These are phyloP conservation scores for Xylaria curta DNA, from an alignment of 495 filamentous ascomycete species.

Conservation along the genomic window DNA sequence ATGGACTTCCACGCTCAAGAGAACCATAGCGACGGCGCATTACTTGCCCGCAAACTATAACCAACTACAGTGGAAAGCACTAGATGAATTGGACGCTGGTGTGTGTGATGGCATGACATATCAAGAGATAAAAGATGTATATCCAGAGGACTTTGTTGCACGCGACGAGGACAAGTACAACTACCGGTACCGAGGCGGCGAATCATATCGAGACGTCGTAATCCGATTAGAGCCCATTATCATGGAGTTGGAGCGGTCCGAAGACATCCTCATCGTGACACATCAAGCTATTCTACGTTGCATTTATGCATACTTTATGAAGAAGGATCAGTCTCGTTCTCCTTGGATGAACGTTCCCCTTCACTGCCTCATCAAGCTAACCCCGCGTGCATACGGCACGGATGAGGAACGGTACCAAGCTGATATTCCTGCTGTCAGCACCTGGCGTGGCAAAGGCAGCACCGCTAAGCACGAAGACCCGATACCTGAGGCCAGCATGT, in stretches of 20 bases:
- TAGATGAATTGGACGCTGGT: slow-evolving; percentile 95
- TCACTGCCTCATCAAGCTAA: slow-evolving; percentile 95
- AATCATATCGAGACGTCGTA: slow-evolving; percentile 96
- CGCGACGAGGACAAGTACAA: slow-evolving; percentile 98
- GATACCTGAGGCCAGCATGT: slow-evolving; percentile 41
- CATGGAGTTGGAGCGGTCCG: slow-evolving; percentile 95
- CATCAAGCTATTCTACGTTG: slow-evolving; percentile 96
- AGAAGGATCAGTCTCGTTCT: slow-evolving; percentile 85
- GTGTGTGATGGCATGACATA: slow-evolving; percentile 96
- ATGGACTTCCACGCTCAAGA: slow-evolving; percentile 94
- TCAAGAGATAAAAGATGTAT: slow-evolving; percentile 84
- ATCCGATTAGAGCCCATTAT: slow-evolving; percentile 98
- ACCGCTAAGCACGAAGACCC: slow-evolving; percentile 74
- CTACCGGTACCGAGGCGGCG: slow-evolving; percentile 96
- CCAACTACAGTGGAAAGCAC: slow-evolving; percentile 96
- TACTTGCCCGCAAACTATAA: slow-evolving; percentile 78
- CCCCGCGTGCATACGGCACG: slow-evolving; percentile 91
- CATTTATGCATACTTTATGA: slow-evolving; percentile 99
- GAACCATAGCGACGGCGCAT: slow-evolving; percentile 89
- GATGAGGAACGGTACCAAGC: slow-evolving; percentile 85
- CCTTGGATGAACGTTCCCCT: slow-evolving; percentile 96
- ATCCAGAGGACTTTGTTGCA: slow-evolving; percentile 92
- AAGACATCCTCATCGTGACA: slow-evolving; percentile 97
- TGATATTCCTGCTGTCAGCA: slow-evolving; percentile 92
- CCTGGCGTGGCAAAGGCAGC: slow-evolving; percentile 90